Percentiles rank a stretch among this genome's conserved stretches.
Conservation (phyloP, 2,329 filamentous ascomycete species). For the Fusarium lyarnte region DNA sequence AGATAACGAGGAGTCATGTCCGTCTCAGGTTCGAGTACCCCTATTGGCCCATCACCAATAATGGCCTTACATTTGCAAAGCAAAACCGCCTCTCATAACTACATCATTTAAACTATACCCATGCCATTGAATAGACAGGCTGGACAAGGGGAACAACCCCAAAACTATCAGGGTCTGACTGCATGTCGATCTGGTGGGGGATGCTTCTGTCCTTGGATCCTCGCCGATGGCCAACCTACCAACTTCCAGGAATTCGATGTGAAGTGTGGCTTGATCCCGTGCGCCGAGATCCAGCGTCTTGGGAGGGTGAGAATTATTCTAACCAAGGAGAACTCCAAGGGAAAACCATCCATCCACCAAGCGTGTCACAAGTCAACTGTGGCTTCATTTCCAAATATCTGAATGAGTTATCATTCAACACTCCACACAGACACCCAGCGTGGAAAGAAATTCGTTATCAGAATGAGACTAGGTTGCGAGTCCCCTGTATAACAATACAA, state of each 20-base stretch:
- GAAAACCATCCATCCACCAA: neutral
- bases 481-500: neutral
- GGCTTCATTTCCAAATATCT: neutral
- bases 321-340: neutral
- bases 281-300: neutral
- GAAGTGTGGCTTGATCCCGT: neutral
- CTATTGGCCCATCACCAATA: neutral
- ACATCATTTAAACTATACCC: neutral
- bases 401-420: neutral
- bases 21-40: neutral
- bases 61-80: neutral
- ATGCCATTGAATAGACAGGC: neutral
- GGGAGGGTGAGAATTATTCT: neutral
- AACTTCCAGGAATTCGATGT: neutral
- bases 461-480: constrained; percentile 16
- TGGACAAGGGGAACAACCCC: neutral
- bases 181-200: neutral
- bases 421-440: neutral
- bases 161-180: neutral
- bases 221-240: neutral
- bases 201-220: neutral
- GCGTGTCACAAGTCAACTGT: neutral
- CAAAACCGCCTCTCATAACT: neutral
- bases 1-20: neutral
- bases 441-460: constrained; percentile 6